These are phyloP conservation scores for Monilinia vaccinii-corymbosi DNA, from an alignment of 2,329 filamentous ascomycete genomes.

Conservation along the genomic window DNA sequence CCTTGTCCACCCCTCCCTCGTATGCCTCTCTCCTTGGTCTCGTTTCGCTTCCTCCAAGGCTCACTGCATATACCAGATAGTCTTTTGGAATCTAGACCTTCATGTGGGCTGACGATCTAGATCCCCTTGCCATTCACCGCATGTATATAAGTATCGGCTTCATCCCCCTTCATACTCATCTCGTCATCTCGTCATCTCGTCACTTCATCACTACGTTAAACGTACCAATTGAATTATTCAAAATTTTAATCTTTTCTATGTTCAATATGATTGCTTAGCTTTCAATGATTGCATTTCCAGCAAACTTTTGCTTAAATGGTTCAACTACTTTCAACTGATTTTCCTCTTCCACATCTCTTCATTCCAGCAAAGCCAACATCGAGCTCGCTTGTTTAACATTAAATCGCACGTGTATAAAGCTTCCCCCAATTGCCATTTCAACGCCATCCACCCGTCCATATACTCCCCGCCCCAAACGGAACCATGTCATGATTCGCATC, in stretches of 20 bases:
- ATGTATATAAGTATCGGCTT: background rate
- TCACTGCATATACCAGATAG: background rate
- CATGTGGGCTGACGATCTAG: constrained; percentile 6
- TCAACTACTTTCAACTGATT: background rate
- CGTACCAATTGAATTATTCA: background rate
- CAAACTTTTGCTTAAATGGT: background rate
- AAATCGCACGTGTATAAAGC: background rate
- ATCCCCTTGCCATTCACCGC: background rate
- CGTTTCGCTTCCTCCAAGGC: background rate
- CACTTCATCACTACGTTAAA: background rate
- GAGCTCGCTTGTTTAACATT: background rate
- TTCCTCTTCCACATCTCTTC: background rate
- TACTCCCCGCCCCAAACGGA: background rate
- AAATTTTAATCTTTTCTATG: background rate
- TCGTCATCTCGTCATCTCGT: background rate
- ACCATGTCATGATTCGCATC: constrained; percentile 3
- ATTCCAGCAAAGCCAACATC: background rate
- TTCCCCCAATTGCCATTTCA: background rate
- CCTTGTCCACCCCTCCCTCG: background rate
- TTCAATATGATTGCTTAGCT: background rate
- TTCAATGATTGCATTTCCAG: background rate
- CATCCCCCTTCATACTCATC: background rate
- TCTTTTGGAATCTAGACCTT: constrained; percentile 5
- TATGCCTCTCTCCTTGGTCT: background rate
- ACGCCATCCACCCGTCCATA: background rate